These are phyloP conservation scores for Nidula niveotomentosa DNA, from an alignment of 1,284 basidiomycete species.

Conservation along the genomic window DNA sequence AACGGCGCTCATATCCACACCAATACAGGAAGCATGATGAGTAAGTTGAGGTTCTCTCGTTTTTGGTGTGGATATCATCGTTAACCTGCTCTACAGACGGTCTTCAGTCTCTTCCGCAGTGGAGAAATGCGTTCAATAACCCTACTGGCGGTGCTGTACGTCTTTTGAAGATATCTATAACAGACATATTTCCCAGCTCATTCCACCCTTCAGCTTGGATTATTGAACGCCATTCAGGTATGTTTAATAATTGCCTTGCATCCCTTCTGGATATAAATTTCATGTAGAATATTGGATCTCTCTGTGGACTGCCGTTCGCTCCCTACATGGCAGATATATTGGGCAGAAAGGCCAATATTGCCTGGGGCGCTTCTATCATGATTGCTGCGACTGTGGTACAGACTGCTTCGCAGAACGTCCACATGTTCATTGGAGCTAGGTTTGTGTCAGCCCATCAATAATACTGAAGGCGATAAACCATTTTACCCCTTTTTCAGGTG, in stretches of 20 bases:
- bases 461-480: not conserved
- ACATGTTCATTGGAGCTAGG: conserved; percentile 72
- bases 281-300: conserved; percentile 52
- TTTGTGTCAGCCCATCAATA: conserved; percentile 18
- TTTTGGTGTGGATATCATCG: not conserved
- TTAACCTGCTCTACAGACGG: conserved; percentile 23
- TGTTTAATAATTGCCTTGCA: conserved; percentile 5
- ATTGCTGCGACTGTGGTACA: conserved; percentile 55
- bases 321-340: conserved; percentile 61
- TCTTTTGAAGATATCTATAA: not conserved
- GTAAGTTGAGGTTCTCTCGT: conserved; percentile 32
- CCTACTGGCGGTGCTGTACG: conserved; percentile 42
- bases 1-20: not conserved
- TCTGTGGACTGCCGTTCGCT: conserved; percentile 58
- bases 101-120: conserved; percentile 36
- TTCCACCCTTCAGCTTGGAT: conserved; percentile 38
- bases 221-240: conserved; percentile 69
- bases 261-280: not conserved
- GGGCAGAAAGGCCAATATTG: conserved; percentile 51
- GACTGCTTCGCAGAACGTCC: conserved; percentile 55
- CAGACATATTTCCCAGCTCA: not conserved
- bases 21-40: conserved; percentile 57
- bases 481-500: conserved; percentile 25
- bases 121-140: conserved; percentile 36
- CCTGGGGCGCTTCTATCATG: conserved; percentile 57